Evolutionary conservation across 2,329 filamentous ascomycete genomes (phyloP), one percentile per base, ranked within the genome.

Genomic region (Penicillium sp.): DNA sequence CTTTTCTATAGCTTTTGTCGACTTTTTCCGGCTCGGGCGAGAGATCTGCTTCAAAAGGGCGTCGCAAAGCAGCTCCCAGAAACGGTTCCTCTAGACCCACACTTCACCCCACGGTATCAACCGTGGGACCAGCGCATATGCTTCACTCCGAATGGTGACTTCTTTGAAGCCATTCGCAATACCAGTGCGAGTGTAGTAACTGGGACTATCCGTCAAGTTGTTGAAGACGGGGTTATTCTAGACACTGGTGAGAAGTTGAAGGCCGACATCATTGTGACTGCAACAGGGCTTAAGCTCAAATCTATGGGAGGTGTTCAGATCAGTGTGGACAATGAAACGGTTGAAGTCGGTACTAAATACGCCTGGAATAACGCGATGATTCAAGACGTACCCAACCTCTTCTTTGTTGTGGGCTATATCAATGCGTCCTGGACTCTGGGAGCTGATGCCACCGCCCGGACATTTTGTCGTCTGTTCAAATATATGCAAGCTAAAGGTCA

Each of bases 91-190:
- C 67, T 80, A 24, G 79, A 85, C 50, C 76, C 81, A 2, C 80
- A 88, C 67, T 88, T 88, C 66, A 81, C 79, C 4, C 85, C 85
- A 0, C 65, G 63, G 1, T 88, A 89, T 62, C 76, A 80, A 18
- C 84, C 84, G 0, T 85, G 87, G 77, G 79, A 90, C 49, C 89
- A 93, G 67, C 81, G 90, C 1, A 73, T 92, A 7, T 92, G 89
- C 63, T 73, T 89, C 54, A 84, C 74, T 24, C 79, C 79, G 0
- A 75, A 82, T 44, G 79, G 76, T 17, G 81, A 84, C 63, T 84
- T 83, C 64, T 84, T 79, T 68, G 65, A 73, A 15, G 69, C 71
- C 23, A 69, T 84, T 20, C 72, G 73, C n/a, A 63, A 68, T 2
- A 42, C 36, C 7, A 52, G 40, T 9, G 53, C 29, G 9, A 44